phyloP scores from a whole-genome alignment of 257 asterid species.

The Solanum megistacrolobum region DNA sequence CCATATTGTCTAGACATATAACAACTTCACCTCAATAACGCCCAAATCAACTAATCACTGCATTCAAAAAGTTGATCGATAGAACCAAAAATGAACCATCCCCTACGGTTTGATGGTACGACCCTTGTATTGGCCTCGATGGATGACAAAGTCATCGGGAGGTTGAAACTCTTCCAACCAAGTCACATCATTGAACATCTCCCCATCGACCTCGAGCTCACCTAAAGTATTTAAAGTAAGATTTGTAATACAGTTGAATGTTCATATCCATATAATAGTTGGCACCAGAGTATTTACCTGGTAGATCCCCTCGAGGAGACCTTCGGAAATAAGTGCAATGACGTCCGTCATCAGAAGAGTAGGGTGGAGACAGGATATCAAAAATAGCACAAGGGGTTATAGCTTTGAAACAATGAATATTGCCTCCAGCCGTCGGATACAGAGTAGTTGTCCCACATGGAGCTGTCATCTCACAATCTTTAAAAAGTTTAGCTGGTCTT shows the following conservation, averaged over 20 bases:
- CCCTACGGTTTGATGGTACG: slow-evolving; percentile 56
- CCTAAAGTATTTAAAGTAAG: slow-evolving; percentile 24
- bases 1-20: slow-evolving; percentile 10
- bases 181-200: slow-evolving; percentile 46
- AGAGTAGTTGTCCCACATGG: slow-evolving; percentile 86
- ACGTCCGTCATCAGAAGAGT: slow-evolving; percentile 84
- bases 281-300: slow-evolving; percentile 35
- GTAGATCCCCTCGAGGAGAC: slow-evolving; percentile 57
- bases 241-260: background rate
- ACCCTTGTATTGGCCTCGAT: slow-evolving; percentile 94
- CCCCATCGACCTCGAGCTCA: slow-evolving; percentile 69
- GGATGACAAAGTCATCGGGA: slow-evolving; percentile 84
- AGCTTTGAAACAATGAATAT: slow-evolving; percentile 90
- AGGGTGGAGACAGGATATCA: slow-evolving; percentile 97
- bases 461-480: slow-evolving; percentile 74
- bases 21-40: slow-evolving; percentile 17
- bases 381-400: slow-evolving; percentile 89
- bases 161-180: slow-evolving; percentile 98
- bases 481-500: slow-evolving; percentile 66
- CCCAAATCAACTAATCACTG: slow-evolving; percentile 19
- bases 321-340: slow-evolving; percentile 85
- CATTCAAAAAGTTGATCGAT: slow-evolving; percentile 3
- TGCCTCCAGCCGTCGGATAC: slow-evolving; percentile 83
- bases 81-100: slow-evolving; percentile 1
- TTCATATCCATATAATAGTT: background rate